Conservation (phyloP, 345 rosid species). For the Bruguiera gymnorhiza region DNA sequence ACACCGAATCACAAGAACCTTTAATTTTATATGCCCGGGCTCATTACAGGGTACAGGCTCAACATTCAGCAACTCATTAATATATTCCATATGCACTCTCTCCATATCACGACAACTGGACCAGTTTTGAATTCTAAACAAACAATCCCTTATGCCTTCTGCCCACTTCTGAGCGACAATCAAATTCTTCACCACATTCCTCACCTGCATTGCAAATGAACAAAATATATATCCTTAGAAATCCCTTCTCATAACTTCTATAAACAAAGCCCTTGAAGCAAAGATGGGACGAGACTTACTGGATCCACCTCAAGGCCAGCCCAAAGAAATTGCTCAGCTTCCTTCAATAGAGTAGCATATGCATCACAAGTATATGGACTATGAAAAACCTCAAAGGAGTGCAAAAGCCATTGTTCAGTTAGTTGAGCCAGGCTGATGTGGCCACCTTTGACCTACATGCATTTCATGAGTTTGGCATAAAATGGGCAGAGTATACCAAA, state of each 20-base stretch:
- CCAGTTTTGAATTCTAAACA: constrained; percentile 49
- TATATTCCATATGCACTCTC: constrained; percentile 46
- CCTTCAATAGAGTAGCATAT: constrained; percentile 54
- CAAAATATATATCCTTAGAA: constrained; percentile 7
- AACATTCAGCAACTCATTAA: constrained; percentile 48
- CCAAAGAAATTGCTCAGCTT: constrained; percentile 97
- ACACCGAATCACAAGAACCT: constrained; percentile 47
- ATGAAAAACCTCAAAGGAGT: constrained; percentile 39
- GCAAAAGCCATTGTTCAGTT: constrained; percentile 70
- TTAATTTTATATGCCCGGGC: constrained; percentile 58
- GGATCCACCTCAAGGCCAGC: constrained; percentile 88
- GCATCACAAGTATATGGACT: constrained; percentile 49
- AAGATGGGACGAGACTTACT: constrained; percentile 46
- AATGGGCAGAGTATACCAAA: background rate
- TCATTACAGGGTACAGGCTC: constrained; percentile 65
- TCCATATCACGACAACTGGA: constrained; percentile 29
- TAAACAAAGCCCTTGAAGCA: constrained; percentile 16
- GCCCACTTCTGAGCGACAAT: constrained; percentile 63
- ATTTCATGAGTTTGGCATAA: constrained; percentile 12
- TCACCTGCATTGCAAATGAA: constrained; percentile 47
- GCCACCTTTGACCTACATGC: constrained; percentile 48
- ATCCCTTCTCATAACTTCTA: constrained; percentile 3
- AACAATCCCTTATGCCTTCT: constrained; percentile 57
- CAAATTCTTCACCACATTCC: constrained; percentile 57
- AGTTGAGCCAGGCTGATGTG: constrained; percentile 53